phyloP scores from a whole-genome alignment of 2,329 filamentous ascomycete species.

The Drechslerella coelobrocha region DNA sequence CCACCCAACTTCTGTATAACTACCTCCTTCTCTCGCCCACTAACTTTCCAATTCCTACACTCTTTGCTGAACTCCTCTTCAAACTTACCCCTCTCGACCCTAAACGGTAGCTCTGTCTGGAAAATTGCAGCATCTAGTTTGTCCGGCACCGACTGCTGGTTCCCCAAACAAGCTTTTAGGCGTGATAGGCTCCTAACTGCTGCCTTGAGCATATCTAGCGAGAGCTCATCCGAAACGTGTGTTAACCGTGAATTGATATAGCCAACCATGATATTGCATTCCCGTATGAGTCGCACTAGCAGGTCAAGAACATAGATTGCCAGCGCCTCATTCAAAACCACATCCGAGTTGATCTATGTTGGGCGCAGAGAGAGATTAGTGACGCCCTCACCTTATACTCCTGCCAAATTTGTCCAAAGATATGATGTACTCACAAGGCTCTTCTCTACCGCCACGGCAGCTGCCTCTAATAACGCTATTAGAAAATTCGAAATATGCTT shows the following conservation, averaged over 20 bases:
- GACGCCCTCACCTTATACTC: background rate
- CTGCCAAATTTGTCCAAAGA: background rate
- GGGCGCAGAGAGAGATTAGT: background rate
- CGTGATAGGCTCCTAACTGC: slow-evolving; percentile 20
- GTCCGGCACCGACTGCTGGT: slow-evolving; percentile 4
- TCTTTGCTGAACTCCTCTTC: slow-evolving; percentile 19
- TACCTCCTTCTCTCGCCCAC: slow-evolving; percentile 5
- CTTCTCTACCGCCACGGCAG: slow-evolving; percentile 15
- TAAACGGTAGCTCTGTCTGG: slow-evolving; percentile 20
- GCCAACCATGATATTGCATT: slow-evolving; percentile 32
- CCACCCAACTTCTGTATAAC: slow-evolving; percentile 11
- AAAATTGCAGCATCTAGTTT: slow-evolving; percentile 35
- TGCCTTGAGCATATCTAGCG: slow-evolving; percentile 30
- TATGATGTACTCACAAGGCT: slow-evolving; percentile 9
- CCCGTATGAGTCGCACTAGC: slow-evolving; percentile 12
- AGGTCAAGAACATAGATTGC: slow-evolving; percentile 19
- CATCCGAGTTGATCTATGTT: background rate
- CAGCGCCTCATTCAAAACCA: slow-evolving; percentile 16
- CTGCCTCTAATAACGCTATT: slow-evolving; percentile 30
- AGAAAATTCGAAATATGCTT: slow-evolving; percentile 29
- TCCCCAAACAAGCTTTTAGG: slow-evolving; percentile 17
- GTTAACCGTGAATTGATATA: slow-evolving; percentile 15
- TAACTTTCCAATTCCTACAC: slow-evolving; percentile 27
- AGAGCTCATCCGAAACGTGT: slow-evolving; percentile 23
- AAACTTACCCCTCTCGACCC: slow-evolving; percentile 18